Base-by-base conservation (phyloP, 306 rosid genomes). In the Clitoria ternatea region DNA sequence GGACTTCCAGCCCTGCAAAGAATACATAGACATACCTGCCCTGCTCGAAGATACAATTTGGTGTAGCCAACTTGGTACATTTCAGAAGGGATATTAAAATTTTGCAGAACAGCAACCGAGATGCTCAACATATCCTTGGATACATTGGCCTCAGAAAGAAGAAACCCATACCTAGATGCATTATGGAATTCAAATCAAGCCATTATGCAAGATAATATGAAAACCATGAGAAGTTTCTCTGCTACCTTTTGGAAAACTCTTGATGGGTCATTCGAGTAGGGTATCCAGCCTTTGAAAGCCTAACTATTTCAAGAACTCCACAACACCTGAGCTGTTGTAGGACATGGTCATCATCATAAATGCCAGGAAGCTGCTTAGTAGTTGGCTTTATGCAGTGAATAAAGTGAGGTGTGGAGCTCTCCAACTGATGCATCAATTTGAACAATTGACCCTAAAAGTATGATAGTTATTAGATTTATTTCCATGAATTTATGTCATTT, bases 341-440 rank as follows among this genome's bases (percentile, higher is more conserved):
- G 77, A 95, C 91, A 77, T 83, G 80, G 76, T 85, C 84, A 27
- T 78, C 86, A 69, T 89, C 91, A 78, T 60, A 91, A 49, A 80
- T 15, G 50, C 90, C 90, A 20, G 96, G 91, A 82, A 83, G 86
- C 79, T 83, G 94, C 73, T 85, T 91, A 57, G 49, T 33, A 70
- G 91, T 95, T 64, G 99, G 97, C 83, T 76, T 87, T 73, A 95
- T 78, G 82, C 99, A 95, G 79, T 80, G 70, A 85, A 95, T 89
- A 78, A 89, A 95, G 85, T 86, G 97, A 83, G 97, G 96, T 6
- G 48, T 76, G 32, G 93, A 89, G 78, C 79, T 65, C 80, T 91
- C 99, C 91, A 95, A 80, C 69, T 82, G 86, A 50, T 75, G 84
- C 85, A 95, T 82, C 70, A 95, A 82, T 80, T 80, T 84, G 77